These are phyloP conservation scores for Tulasnella sp. DNA, from an alignment of 768 basidiomycete genomes.

Conservation along the genomic window DNA sequence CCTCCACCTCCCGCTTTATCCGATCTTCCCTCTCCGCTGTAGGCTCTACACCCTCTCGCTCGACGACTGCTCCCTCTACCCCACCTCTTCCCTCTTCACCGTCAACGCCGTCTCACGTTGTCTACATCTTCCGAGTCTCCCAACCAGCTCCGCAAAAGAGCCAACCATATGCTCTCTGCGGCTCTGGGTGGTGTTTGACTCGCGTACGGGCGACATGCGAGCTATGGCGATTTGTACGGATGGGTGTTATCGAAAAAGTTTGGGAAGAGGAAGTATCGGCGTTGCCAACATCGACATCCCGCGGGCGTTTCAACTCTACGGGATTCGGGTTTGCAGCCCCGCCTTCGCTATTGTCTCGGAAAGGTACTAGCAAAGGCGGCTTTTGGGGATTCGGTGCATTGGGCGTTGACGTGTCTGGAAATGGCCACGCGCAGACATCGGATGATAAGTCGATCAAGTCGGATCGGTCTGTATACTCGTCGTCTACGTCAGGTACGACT, in stretches of 20 bases:
- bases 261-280: conserved; percentile 53
- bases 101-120: conserved; percentile 14
- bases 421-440: background rate
- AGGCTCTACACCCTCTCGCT: conserved; percentile 18
- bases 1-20: conserved; percentile 13
- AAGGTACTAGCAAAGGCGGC: conserved; percentile 30
- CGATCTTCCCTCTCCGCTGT: background rate
- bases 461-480: no score
- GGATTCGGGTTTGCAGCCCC: background rate
- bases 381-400: conserved; percentile 32
- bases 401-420: background rate
- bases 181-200: conserved; percentile 72
- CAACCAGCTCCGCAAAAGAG: conserved; percentile 15
- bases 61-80: conserved; percentile 17
- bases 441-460: no score
- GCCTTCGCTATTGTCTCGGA: conserved; percentile 49
- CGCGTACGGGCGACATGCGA: conserved; percentile 79
- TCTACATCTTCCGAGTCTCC: conserved; percentile 28
- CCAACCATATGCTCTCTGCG: conserved; percentile 59
- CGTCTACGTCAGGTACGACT: no score
- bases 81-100: conserved; percentile 13
- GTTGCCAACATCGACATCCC: background rate
- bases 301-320: background rate
- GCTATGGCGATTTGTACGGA: conserved; percentile 79
- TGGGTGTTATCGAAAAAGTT: conserved; percentile 66